Base-by-base conservation (phyloP, 1,139 yeast genomes). In the Magnusiomyces sp. region DNA sequence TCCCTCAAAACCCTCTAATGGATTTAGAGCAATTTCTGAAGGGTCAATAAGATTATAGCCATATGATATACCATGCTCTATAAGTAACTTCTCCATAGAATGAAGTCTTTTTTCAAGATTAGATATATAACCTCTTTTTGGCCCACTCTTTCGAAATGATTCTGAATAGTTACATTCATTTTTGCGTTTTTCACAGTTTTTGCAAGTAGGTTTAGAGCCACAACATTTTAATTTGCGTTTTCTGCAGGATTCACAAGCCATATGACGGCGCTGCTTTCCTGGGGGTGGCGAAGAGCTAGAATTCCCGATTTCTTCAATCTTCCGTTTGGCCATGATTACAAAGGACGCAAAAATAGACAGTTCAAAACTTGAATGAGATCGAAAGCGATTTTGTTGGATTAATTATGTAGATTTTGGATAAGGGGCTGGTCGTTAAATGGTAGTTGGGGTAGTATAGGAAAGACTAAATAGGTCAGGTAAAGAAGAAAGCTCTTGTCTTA, bases 211-310 rank as follows among this genome's bases (percentile, higher is more conserved):
- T 31, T 58, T 56, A 6, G 41, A 51, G 17, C 69, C 67, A 49
- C 64, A 64, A 48, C 69, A 65, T 44, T 62, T 62, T 37, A 64
- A 58, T 53, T 65, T 65, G n/a, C 69, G 58, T 41, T 57, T 57
- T 16, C 69, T 58, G 49, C 69, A 65, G 16, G 57, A 48, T 39
- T 56, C 56, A 48, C 69, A 65, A 6, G 69, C 69, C 16, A 62
- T 58, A 45, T 64, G 66, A 29, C 59, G 55, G 7, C 29, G 29
- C 7, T 23, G 29, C 29, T 23, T 23, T 23, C 29, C 29, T 5
- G 29, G 29, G 4, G 29, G 29, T 7, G 29, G 29, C 29, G 29
- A 23, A 23, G 29, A 23, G 7, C 7, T 23, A 23, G 29, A 23
- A 23, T 23, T 23, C 29, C 7, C 29, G 7, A 4, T 23, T 5